Evolutionary conservation across 352 stramenopile species (phyloP).

Genomic region (Thalassiosira tumida): DNA sequence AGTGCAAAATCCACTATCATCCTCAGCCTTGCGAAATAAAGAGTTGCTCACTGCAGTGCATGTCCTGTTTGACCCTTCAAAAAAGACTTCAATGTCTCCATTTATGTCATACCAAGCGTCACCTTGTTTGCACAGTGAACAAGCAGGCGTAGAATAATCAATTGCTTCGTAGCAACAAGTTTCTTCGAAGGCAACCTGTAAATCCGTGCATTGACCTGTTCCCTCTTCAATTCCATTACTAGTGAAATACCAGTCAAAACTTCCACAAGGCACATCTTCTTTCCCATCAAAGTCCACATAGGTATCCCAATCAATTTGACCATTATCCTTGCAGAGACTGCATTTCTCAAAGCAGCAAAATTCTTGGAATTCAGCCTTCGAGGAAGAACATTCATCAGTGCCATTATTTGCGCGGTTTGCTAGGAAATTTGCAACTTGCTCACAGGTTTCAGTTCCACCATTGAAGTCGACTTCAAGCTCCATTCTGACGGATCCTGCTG

Average conservation of each 20-base stretch:
- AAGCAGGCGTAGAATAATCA: constrained; percentile 78
- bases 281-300: constrained; percentile 80
- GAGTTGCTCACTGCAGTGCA: constrained; percentile 82
- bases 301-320: constrained; percentile 71
- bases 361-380: constrained; percentile 69
- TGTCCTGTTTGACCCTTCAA: constrained; percentile 71
- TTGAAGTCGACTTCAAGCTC: constrained; percentile 80
- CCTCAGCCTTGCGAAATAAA: constrained; percentile 81
- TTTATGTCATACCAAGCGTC: constrained; percentile 81
- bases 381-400: constrained; percentile 77
- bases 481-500: constrained; percentile 69
- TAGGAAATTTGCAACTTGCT: constrained; percentile 78
- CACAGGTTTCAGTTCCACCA: constrained; percentile 78
- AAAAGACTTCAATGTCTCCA: constrained; percentile 71
- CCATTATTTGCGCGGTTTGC: constrained; percentile 77
- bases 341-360: constrained; percentile 85
- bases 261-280: constrained; percentile 75
- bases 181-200: constrained; percentile 64
- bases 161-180: constrained; percentile 80
- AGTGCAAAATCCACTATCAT: constrained; percentile 76
- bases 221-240: constrained; percentile 79
- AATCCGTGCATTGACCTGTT: constrained; percentile 72
- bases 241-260: constrained; percentile 84
- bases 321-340: constrained; percentile 66
- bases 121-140: constrained; percentile 79